Percentiles rank a stretch among this genome's conserved stretches.
phyloP scores from a whole-genome alignment of 2,329 filamentous ascomycete genomes.

The Coniochaeta sp. region DNA sequence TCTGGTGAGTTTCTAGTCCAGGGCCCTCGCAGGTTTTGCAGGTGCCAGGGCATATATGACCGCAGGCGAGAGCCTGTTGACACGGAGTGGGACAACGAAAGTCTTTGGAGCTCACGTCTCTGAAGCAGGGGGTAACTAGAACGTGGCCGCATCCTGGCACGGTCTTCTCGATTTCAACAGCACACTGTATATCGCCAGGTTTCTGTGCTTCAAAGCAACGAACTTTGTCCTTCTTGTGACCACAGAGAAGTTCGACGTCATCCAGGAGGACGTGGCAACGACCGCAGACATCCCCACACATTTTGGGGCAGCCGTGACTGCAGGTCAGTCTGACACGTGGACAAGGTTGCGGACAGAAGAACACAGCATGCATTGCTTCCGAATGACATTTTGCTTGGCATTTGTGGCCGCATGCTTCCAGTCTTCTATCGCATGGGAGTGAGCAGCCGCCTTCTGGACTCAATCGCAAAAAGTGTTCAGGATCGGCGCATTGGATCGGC shows the following conservation, averaged over 20 bases:
- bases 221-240: slow-evolving; percentile 22
- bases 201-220: slow-evolving; percentile 28
- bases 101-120: slow-evolving; percentile 28
- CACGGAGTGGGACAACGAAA: slow-evolving; percentile 37
- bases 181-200: slow-evolving; percentile 38
- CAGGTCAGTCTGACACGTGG: slow-evolving; percentile 32
- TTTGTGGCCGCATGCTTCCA: slow-evolving; percentile 36
- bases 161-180: too few species aligned
- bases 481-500: slow-evolving; percentile 38
- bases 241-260: slow-evolving; percentile 28
- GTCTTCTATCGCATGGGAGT: slow-evolving; percentile 38
- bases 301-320: slow-evolving; percentile 32
- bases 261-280: slow-evolving; percentile 17
- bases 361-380: slow-evolving; percentile 34
- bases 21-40: slow-evolving; percentile 39
- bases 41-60: slow-evolving; percentile 44
- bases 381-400: slow-evolving; percentile 41
- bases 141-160: too few species aligned
- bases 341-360: slow-evolving; percentile 38
- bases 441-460: slow-evolving; percentile 58
- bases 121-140: slow-evolving; percentile 30
- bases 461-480: slow-evolving; percentile 49
- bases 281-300: slow-evolving; percentile 29
- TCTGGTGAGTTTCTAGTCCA: slow-evolving; percentile 32
- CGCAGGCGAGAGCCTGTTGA: slow-evolving; percentile 38